phyloP scores from a whole-genome alignment of 257 asterid species.

The Ajuga chamaepitys region DNA sequence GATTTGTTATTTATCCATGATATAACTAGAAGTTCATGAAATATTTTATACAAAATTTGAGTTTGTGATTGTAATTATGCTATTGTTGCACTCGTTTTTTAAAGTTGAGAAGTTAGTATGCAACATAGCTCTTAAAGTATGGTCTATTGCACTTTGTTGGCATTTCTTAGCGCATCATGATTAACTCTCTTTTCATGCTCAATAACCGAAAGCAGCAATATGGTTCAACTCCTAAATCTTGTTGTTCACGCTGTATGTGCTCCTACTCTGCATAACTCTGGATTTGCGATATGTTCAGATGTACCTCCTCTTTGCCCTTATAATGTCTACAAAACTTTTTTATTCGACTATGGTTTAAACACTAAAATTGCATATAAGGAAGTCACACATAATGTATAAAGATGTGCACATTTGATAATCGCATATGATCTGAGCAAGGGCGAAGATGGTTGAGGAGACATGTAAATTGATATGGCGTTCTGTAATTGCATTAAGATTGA shows the following conservation, averaged over 20 bases:
- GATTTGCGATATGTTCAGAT: slow-evolving; percentile 79
- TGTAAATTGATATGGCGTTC: slow-evolving; percentile 1
- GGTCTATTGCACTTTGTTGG: neutral
- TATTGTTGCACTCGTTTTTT: too few species aligned
- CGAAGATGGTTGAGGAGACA: slow-evolving; percentile 8
- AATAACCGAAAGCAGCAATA: slow-evolving; percentile 48
- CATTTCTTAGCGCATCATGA: slow-evolving; percentile 3
- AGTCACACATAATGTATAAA: neutral
- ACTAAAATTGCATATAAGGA: too few species aligned
- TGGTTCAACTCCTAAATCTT: slow-evolving; percentile 92
- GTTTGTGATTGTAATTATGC: too few species aligned
- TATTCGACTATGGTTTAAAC: neutral
- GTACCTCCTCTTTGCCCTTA: neutral
- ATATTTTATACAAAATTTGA: too few species aligned
- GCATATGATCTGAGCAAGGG: neutral
- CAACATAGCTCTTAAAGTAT: neutral
- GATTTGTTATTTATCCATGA: too few species aligned
- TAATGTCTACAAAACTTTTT: neutral
- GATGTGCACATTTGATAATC: neutral
- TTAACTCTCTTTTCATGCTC: slow-evolving; percentile 17
- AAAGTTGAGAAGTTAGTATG: slow-evolving; percentile 1
- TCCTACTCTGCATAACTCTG: slow-evolving; percentile 94
- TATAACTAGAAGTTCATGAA: too few species aligned
- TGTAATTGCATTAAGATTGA: slow-evolving; percentile 6
- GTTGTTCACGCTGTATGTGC: slow-evolving; percentile 63